A percentile compares a stretch with the other conserved stretches of the same genome.
Evolutionary conservation across 345 rosid species (phyloP).

Genomic region (Sisymbrium irio): DNA sequence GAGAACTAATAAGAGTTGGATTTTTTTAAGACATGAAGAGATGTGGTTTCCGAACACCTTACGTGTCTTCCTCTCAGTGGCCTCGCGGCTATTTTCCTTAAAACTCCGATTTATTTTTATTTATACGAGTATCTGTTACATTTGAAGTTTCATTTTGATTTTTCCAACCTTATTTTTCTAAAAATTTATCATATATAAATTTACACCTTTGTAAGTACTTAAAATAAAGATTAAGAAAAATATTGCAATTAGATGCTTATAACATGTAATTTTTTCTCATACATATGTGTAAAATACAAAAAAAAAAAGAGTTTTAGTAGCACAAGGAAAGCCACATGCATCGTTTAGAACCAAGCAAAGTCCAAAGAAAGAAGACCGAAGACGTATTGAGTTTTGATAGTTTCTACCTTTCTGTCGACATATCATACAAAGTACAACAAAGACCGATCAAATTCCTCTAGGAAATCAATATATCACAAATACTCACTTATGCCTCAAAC

Average conservation of each 20-base stretch:
- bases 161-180: background rate
- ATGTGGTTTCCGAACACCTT: slow-evolving; percentile 47
- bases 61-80: slow-evolving; percentile 54
- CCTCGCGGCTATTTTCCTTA: background rate
- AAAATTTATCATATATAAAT: background rate
- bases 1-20: background rate
- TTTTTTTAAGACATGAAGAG: slow-evolving; percentile 31
- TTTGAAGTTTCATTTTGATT: background rate
- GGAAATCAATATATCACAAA: background rate
- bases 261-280: background rate
- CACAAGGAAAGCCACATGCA: slow-evolving; percentile 28
- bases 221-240: too few species aligned
- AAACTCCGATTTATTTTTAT: background rate
- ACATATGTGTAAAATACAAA: background rate
- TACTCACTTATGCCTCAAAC: background rate
- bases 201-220: too few species aligned
- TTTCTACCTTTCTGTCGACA: slow-evolving; percentile 12
- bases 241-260: too few species aligned
- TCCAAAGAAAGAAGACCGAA: slow-evolving; percentile 1
- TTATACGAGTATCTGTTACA: background rate
- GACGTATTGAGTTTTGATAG: background rate
- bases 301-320: slow-evolving; percentile 18
- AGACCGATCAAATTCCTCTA: background rate
- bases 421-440: slow-evolving; percentile 1
- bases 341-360: slow-evolving; percentile 22